Evolutionary conservation across 305 asterid species (phyloP), one percentile per base, ranked within the genome.

Genomic region (Fraxinus latifolia): DNA sequence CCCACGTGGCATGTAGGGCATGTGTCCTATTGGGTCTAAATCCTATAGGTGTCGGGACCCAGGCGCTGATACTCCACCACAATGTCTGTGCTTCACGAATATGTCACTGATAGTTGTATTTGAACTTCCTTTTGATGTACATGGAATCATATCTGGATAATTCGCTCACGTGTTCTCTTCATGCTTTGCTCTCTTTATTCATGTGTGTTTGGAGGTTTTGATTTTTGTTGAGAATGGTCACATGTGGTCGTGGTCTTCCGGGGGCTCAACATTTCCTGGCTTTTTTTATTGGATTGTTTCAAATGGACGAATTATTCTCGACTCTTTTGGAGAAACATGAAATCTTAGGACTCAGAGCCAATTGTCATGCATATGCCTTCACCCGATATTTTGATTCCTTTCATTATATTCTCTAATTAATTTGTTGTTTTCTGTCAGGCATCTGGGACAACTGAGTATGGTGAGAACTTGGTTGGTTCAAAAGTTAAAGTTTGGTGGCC

Each of bases 401-500:
- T 17, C 53, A 60, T 17, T 68, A 76, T 23, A 8, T 79, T 31
- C 37, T 79, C 36, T 55, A 65, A 34, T 79, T 77, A 31, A 62
- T 70, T 31, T 84, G 83, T 80, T 79, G 50, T 75, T 84, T 70
- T 55, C 53, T 83, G 78, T 81, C 88, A 96, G 99, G 94, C 85
- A 71, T 88, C 92, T 70, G 95, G 74, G 80, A 53, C 77, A 37
- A 27, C 17, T 29, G 88, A 87, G 83, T 78, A 84, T 34, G 96
- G 86, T 71, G 84, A 90, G 87, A 86, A 84, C 80, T 84, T 95
- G 87, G 92, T 96, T 84, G 98, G 98, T 83, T 83, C 90, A 77
- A 93, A 83, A 87, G 90, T 96, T 81, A 91, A 85, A 87, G 97
- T 96, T 79, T 96, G 92, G 93, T 96, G 99, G 99, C 99, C 98